phyloP scores from a whole-genome alignment of 2,329 filamentous ascomycete genomes.

The Xylariaceae sp. region DNA sequence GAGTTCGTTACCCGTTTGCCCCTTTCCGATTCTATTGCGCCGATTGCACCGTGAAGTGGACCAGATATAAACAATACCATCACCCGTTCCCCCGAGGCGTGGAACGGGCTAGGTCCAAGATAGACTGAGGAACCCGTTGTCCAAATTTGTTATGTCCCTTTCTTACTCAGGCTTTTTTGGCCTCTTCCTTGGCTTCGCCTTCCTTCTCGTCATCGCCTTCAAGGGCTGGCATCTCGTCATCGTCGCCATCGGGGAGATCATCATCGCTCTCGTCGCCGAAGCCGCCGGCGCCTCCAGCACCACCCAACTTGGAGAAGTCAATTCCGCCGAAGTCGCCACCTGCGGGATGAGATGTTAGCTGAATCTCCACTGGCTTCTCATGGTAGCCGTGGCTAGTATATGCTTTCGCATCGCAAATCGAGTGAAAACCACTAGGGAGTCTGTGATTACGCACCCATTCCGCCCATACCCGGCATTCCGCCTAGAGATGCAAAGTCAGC shows the following conservation, averaged over 20 bases:
- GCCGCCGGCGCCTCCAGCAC: conserved; percentile 36
- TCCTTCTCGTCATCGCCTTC: conserved; percentile 62
- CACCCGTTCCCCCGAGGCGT: not conserved
- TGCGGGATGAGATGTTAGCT: conserved; percentile 19
- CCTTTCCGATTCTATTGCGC: conserved; percentile 17
- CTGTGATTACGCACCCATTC: conserved; percentile 32
- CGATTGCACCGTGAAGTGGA: conserved; percentile 15
- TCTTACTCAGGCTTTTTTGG: conserved; percentile 25
- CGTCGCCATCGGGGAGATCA: conserved; percentile 55
- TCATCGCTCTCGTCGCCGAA: conserved; percentile 42
- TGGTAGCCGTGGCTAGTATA: not conserved
- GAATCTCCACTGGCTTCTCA: not conserved
- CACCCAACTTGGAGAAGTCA: conserved; percentile 87
- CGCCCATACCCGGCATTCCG: conserved; percentile 43
- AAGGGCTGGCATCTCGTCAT: conserved; percentile 80
- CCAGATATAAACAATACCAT: conserved; percentile 20
- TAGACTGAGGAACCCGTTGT: conserved; percentile 6
- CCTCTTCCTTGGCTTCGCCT: conserved; percentile 33
- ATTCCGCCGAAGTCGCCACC: conserved; percentile 72
- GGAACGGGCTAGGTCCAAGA: conserved; percentile 5
- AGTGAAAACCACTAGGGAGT: conserved; percentile 7
- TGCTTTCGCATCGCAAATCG: not conserved
- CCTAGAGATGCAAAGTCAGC: conserved; percentile 31
- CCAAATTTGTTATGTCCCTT: no score
- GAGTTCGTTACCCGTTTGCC: no score